phyloP scores from a whole-genome alignment of 345 rosid species.

The Abelmoschus esculentus region DNA sequence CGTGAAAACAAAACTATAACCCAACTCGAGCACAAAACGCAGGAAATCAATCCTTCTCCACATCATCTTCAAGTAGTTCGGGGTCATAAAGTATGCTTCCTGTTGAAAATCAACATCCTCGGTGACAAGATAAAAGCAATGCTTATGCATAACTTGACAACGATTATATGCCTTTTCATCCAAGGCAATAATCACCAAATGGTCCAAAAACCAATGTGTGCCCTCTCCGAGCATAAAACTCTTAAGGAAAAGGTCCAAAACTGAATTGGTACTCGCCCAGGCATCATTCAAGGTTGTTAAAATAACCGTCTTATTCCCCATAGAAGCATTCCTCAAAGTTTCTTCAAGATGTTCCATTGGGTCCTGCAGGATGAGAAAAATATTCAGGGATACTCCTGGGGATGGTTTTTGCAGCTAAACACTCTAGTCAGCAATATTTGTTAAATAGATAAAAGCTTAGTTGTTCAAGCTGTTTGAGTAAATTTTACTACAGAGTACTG shows the following conservation, averaged over 20 bases:
- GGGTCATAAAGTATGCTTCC: slow-evolving; percentile 87
- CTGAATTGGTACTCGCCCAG: slow-evolving; percentile 64
- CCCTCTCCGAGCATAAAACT: slow-evolving; percentile 64
- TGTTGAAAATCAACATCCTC: slow-evolving; percentile 58
- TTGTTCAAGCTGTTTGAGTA: neutral
- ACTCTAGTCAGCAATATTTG: neutral
- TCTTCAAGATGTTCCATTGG: slow-evolving; percentile 40
- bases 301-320: slow-evolving; percentile 51
- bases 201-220: slow-evolving; percentile 55
- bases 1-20: slow-evolving; percentile 82
- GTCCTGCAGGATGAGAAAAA: slow-evolving; percentile 10
- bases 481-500: neutral
- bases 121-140: slow-evolving; percentile 65
- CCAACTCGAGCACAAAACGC: slow-evolving; percentile 70
- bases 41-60: slow-evolving; percentile 86
- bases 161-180: slow-evolving; percentile 62
- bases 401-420: neutral
- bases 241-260: slow-evolving; percentile 66
- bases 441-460: neutral
- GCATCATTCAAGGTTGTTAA: slow-evolving; percentile 80
- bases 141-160: slow-evolving; percentile 47
- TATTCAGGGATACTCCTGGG: no score
- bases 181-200: slow-evolving; percentile 65
- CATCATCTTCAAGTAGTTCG: slow-evolving; percentile 79
- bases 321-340: slow-evolving; percentile 55